Evolutionary conservation across 371 early-diverging fungal genomes (phyloP), one percentile per base, ranked within the genome.

Genomic region (Mucor irregularis): DNA sequence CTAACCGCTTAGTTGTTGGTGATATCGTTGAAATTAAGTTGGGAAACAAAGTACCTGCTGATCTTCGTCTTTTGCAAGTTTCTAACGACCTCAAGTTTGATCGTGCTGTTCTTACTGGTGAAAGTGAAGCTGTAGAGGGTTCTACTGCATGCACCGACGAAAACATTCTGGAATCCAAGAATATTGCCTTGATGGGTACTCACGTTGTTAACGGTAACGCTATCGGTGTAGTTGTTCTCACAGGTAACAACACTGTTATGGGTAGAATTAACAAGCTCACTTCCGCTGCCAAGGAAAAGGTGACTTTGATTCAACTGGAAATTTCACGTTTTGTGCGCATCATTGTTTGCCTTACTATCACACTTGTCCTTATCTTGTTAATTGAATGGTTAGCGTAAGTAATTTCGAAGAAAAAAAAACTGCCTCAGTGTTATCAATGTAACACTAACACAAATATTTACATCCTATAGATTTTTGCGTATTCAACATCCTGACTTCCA

Each of bases 21-120:
- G 91, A 90, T 56, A 37, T 87, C 8, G 81, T 90, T 19, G 56
- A 68, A 24, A 64, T 89, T 30, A 71, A 66, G 7, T 58, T 80
- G 33, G 91, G 91, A 24, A 74, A 85, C 59, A 79, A 80, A 47
- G 80, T 89, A 10, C 86, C 88, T 10, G 90, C 89, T 11, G 91
- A 90, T 56, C 14, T 81, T 21, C 70, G 86, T 19, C 49, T 90
- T 16, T 53, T 87, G 11, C 56, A 76, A 22, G 68, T 64, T 19
- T 69, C 80, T 1, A 65, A 70, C 17, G 85, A 88, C 39, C 58
- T 85, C 25, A 72, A 75, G 48, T 83, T 89, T 54, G 89, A 90
- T 53, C 80, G 84, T 4, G 77, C 85, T 8, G 57, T 86, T 14
- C 67, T 89, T 26, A 89, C 88, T 14, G 90, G 89, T 21, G 87